A percentile compares a stretch with the other conserved stretches of the same genome.
Evolutionary conservation across 2,329 filamentous ascomycete species (phyloP).

Genomic region (Peltaster fructicola): DNA sequence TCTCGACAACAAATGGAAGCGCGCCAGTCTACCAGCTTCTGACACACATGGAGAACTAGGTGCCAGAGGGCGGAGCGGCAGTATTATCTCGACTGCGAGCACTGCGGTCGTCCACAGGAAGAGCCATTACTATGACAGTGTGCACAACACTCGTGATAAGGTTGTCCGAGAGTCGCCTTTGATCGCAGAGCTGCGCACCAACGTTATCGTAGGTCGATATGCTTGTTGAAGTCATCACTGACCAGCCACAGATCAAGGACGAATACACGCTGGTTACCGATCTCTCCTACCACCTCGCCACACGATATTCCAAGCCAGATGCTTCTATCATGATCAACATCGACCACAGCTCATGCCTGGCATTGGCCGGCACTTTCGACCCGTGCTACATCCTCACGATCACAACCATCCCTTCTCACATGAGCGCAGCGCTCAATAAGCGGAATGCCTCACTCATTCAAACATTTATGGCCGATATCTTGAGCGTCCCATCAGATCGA

Average conservation of each 20-base stretch:
- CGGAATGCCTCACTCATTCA: constrained; percentile 66
- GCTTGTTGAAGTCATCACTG: constrained; percentile 4
- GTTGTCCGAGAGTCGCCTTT: constrained; percentile 27
- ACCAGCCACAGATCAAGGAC: constrained; percentile 44
- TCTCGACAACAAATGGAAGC: constrained; percentile 6
- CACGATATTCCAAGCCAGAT: constrained; percentile 57
- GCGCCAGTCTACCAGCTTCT: constrained; percentile 4
- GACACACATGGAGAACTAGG: constrained; percentile 7
- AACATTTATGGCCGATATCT: constrained; percentile 50
- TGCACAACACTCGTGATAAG: too few species aligned
- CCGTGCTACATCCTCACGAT: constrained; percentile 66
- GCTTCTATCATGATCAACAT: constrained; percentile 58
- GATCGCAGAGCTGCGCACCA: constrained; percentile 30
- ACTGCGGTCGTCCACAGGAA: too few species aligned
- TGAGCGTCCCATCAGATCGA: constrained; percentile 47
- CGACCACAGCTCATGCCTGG: constrained; percentile 56
- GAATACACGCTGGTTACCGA: constrained; percentile 58
- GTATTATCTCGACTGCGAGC: too few species aligned
- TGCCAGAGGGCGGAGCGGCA: too few species aligned
- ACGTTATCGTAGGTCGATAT: constrained; percentile 30
- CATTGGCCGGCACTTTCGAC: constrained; percentile 58
- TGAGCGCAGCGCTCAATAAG: constrained; percentile 61
- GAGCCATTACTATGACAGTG: too few species aligned
- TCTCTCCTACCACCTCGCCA: constrained; percentile 54
- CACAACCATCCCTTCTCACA: constrained; percentile 47